Evolutionary conservation across 2,329 filamentous ascomycete species (phyloP).

Genomic region (Microsporum audouinii): DNA sequence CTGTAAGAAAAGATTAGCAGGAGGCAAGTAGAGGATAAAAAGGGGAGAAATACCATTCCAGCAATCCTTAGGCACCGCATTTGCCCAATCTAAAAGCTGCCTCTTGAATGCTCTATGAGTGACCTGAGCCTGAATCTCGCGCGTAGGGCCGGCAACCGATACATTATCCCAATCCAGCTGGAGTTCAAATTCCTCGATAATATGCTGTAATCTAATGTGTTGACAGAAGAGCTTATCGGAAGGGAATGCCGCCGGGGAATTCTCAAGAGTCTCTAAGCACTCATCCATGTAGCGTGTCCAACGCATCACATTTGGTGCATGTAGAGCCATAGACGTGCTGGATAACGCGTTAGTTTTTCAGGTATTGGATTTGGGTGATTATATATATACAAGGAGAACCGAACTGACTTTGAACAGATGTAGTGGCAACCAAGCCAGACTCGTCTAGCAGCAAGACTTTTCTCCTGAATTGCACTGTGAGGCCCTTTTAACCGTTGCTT

Average conservation of each 20-base stretch:
- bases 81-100: neutral
- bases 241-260: neutral
- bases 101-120: neutral
- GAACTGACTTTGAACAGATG: neutral
- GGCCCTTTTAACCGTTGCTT: neutral
- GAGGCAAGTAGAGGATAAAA: neutral
- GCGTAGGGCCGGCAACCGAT: neutral
- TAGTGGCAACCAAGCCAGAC: neutral
- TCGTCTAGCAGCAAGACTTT: neutral
- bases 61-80: neutral
- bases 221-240: neutral
- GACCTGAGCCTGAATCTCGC: neutral
- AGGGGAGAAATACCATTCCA: neutral
- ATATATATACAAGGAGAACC: no score
- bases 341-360: neutral
- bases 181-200: neutral
- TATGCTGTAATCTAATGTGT: slow-evolving; percentile 1
- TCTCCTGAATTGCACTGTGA: neutral
- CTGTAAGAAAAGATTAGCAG: neutral
- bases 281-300: neutral
- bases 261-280: neutral
- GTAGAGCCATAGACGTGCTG: neutral
- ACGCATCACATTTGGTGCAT: slow-evolving; percentile 1
- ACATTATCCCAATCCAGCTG: neutral
- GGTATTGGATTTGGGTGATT: neutral